phyloP scores from a whole-genome alignment of 352 stramenopile genomes.

The Phytophthora ramorum region DNA sequence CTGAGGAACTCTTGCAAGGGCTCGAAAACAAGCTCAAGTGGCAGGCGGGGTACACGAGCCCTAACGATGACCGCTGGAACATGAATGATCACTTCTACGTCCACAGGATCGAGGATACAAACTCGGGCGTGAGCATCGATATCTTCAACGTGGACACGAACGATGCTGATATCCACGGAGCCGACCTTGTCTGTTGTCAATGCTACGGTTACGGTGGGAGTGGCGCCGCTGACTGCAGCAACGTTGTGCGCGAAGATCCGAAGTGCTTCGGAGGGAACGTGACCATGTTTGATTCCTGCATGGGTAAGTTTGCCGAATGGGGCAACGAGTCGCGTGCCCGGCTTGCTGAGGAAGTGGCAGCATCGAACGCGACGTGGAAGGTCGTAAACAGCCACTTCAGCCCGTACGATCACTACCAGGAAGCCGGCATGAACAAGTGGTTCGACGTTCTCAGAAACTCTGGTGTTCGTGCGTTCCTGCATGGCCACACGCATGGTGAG shows the following conservation, averaged over 20 bases:
- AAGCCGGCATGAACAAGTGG: slow-evolving; percentile 24
- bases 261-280: slow-evolving; percentile 17
- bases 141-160: slow-evolving; percentile 28
- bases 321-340: slow-evolving; percentile 10
- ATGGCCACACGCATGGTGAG: no score
- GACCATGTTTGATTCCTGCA: slow-evolving; percentile 21
- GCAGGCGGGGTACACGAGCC: slow-evolving; percentile 19
- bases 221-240: slow-evolving; percentile 3
- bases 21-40: no score
- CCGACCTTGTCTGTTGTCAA: slow-evolving; percentile 19
- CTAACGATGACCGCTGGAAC: slow-evolving; percentile 22
- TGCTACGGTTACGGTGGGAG: slow-evolving; percentile 23
- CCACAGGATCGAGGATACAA: no score
- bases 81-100: slow-evolving; percentile 26
- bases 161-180: slow-evolving; percentile 17
- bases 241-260: no score
- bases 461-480: no score
- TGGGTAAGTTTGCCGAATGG: slow-evolving; percentile 19
- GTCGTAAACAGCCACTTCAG: no score
- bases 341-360: background rate
- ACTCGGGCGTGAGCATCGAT: no score
- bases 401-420: slow-evolving; percentile 16
- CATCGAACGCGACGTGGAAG: slow-evolving; percentile 32
- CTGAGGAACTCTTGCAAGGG: no score
- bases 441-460: no score